Percentiles rank a stretch among this genome's conserved stretches.
These are phyloP conservation scores for Ogataea chonburiensis DNA, from an alignment of 805 yeast genomes.

Conservation along the genomic window DNA sequence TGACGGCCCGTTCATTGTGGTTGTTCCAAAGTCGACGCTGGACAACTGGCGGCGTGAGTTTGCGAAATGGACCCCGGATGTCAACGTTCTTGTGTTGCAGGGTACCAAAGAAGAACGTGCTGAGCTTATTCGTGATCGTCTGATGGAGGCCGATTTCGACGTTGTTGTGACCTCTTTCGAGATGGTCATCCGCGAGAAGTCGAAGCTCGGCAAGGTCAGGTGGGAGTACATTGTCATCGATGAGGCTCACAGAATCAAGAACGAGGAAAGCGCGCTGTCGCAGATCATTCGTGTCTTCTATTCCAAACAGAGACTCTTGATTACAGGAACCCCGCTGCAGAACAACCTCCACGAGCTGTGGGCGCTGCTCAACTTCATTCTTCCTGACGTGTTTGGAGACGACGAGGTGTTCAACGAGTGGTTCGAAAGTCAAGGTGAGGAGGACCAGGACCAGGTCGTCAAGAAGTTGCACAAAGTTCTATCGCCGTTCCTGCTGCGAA, in stretches of 20 bases:
- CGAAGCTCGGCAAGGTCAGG: constrained; percentile 71
- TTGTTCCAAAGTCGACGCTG: constrained; percentile 93
- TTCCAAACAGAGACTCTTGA: constrained; percentile 77
- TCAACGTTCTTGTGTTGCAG: constrained; percentile 77
- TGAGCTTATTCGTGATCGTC: constrained; percentile 52
- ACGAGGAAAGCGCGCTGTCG: constrained; percentile 87
- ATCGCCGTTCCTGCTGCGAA: constrained; percentile 81
- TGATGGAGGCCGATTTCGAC: constrained; percentile 79
- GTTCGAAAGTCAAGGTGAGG: constrained; percentile 68
- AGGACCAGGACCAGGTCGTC: constrained; percentile 80
- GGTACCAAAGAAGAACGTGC: constrained; percentile 85
- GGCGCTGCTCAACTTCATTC: constrained; percentile 86
- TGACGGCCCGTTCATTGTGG: constrained; percentile 87
- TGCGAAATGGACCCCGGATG: constrained; percentile 94
- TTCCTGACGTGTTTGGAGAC: constrained; percentile 95
- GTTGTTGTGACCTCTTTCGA: constrained; percentile 90
- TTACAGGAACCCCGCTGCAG: constrained; percentile 96
- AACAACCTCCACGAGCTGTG: constrained; percentile 94
- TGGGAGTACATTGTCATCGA: constrained; percentile 96
- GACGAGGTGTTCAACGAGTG: constrained; percentile 87
- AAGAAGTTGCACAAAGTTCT: constrained; percentile 85
- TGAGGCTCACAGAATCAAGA: constrained; percentile 96
- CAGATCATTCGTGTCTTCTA: constrained; percentile 89
- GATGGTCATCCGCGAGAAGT: constrained; percentile 87
- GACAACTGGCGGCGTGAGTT: constrained; percentile 97